These are phyloP conservation scores for Claviceps monticola DNA, from an alignment of 2,329 filamentous ascomycete species.

Conservation along the genomic window DNA sequence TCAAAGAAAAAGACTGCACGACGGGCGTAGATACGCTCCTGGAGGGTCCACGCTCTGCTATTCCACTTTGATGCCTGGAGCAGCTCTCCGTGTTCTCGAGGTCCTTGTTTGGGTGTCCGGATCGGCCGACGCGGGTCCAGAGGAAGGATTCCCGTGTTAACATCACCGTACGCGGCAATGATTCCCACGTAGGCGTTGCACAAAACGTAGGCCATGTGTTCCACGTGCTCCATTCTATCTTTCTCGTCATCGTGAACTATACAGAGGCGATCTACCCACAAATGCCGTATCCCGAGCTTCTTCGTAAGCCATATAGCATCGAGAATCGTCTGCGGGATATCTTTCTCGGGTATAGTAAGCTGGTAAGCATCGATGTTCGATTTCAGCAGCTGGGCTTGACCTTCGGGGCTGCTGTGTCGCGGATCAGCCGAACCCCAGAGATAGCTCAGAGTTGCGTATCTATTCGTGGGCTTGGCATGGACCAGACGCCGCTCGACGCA, in stretches of 20 bases:
- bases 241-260: conserved; percentile 30
- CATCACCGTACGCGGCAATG: conserved; percentile 27
- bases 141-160: conserved; percentile 22
- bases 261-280: conserved; percentile 34
- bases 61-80: conserved; percentile 26
- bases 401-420: conserved; percentile 14
- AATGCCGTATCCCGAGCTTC: conserved; percentile 27
- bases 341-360: conserved; percentile 21
- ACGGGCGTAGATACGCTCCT: conserved; percentile 28
- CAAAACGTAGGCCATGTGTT: conserved; percentile 32
- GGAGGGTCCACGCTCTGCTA: conserved; percentile 28
- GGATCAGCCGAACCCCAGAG: conserved; percentile 23
- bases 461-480: conserved; percentile 22
- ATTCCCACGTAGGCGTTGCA: conserved; percentile 31
- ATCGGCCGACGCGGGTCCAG: conserved; percentile 21
- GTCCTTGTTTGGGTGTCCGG: conserved; percentile 13
- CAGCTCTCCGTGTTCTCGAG: conserved; percentile 23
- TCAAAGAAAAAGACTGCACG: conserved; percentile 30
- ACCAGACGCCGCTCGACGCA: conserved; percentile 25
- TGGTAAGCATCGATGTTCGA: conserved; percentile 24
- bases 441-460: conserved; percentile 33
- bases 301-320: conserved; percentile 30
- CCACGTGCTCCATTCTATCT: conserved; percentile 25
- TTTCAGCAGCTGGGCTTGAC: conserved; percentile 18
- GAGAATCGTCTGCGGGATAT: conserved; percentile 27